A percentile compares a stretch with the other conserved stretches of the same genome.
phyloP scores from a whole-genome alignment of 2,329 filamentous ascomycete genomes.

The Trichophyton simii region DNA sequence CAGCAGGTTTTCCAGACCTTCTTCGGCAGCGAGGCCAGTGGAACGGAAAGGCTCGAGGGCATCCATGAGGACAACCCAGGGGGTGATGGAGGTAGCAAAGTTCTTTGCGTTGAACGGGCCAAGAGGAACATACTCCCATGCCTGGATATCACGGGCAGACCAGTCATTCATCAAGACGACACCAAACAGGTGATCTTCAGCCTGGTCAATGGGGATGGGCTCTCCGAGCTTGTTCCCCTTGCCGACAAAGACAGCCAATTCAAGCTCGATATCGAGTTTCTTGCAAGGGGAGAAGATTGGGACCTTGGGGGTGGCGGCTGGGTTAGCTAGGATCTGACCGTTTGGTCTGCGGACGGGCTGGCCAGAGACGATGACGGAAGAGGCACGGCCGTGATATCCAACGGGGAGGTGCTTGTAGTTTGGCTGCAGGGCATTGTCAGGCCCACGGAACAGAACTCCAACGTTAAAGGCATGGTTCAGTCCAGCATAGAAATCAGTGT shows the following conservation, averaged over 20 bases:
- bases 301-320: slow-evolving; percentile 47
- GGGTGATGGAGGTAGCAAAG: slow-evolving; percentile 63
- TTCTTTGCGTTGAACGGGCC: slow-evolving; percentile 79
- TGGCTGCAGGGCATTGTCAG: slow-evolving; percentile 59
- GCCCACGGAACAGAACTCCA: slow-evolving; percentile 59
- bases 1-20: slow-evolving; percentile 41
- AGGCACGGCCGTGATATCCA: slow-evolving; percentile 68
- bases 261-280: slow-evolving; percentile 66
- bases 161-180: slow-evolving; percentile 78
- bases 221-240: slow-evolving; percentile 52
- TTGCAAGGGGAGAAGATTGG: slow-evolving; percentile 53
- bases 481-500: slow-evolving; percentile 76
- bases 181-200: slow-evolving; percentile 62
- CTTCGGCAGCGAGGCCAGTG: slow-evolving; percentile 34
- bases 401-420: slow-evolving; percentile 75
- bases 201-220: slow-evolving; percentile 50
- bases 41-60: slow-evolving; percentile 57
- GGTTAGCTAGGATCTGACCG: slow-evolving; percentile 60
- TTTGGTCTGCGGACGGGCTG: slow-evolving; percentile 60
- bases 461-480: slow-evolving; percentile 65
- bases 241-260: slow-evolving; percentile 64
- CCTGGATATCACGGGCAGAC: slow-evolving; percentile 71
- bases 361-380: slow-evolving; percentile 61
- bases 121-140: slow-evolving; percentile 72
- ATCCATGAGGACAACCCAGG: slow-evolving; percentile 67